These are phyloP conservation scores for Ophiostoma triangulosporum DNA, from an alignment of 2,329 filamentous ascomycete genomes.

Conservation along the genomic window DNA sequence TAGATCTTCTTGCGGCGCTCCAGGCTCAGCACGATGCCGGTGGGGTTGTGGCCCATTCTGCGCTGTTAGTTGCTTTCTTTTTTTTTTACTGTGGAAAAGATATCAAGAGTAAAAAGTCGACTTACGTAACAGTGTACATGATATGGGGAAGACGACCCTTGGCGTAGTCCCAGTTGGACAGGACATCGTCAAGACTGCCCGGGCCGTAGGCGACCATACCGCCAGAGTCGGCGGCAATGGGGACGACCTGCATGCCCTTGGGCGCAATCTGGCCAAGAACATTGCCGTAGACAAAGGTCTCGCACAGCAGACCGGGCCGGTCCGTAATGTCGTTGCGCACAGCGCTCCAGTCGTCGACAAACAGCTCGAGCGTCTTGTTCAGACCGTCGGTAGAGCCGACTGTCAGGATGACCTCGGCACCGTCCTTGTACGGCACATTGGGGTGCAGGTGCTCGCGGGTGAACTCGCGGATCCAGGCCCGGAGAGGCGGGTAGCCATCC, in stretches of 20 bases:
- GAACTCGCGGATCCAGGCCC: slow-evolving; percentile 68
- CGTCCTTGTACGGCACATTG: slow-evolving; percentile 62
- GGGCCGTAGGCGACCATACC: slow-evolving; percentile 66
- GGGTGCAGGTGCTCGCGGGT: slow-evolving; percentile 64
- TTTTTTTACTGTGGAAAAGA: background rate
- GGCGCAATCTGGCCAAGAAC: slow-evolving; percentile 55
- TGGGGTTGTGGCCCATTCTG: slow-evolving; percentile 73
- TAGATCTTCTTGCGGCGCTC: slow-evolving; percentile 68
- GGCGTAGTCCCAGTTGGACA: slow-evolving; percentile 67
- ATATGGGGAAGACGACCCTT: slow-evolving; percentile 67
- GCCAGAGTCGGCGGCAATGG: slow-evolving; percentile 62
- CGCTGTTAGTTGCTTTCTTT: background rate
- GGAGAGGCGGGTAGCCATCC: slow-evolving; percentile 66
- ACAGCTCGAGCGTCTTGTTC: slow-evolving; percentile 59
- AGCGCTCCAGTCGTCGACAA: slow-evolving; percentile 63
- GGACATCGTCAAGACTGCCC: slow-evolving; percentile 62
- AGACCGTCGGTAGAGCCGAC: slow-evolving; percentile 80
- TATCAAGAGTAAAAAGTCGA: slow-evolving; percentile 38
- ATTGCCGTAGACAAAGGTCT: slow-evolving; percentile 71
- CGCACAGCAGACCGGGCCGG: slow-evolving; percentile 64
- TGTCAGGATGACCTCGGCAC: slow-evolving; percentile 65
- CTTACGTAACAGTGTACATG: slow-evolving; percentile 63
- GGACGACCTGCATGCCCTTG: slow-evolving; percentile 56
- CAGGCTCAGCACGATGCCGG: slow-evolving; percentile 59
- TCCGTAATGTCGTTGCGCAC: slow-evolving; percentile 49